Conservation (phyloP, 345 rosid species). For the Aurinia saxatilis region DNA sequence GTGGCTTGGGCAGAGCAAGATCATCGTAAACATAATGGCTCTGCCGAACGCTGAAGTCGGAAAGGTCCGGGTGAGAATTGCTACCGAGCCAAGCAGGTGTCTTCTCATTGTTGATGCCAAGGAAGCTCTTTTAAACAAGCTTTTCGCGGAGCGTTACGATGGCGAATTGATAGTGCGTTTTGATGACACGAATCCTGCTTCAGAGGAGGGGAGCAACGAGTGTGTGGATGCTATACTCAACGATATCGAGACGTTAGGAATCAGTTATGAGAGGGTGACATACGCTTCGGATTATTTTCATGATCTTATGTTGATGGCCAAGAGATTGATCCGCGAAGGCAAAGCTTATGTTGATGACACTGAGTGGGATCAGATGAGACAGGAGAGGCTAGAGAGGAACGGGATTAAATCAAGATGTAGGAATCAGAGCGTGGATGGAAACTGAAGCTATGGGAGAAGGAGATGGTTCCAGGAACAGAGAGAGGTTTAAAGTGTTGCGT, state of each 20-base stretch:
- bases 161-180: conserved; percentile 67
- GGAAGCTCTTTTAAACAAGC: conserved; percentile 66
- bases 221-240: conserved; percentile 62
- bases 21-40: conserved; percentile 28
- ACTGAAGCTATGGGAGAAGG: conserved; percentile 52
- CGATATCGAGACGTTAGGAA: conserved; percentile 62
- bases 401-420: conserved; percentile 70
- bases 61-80: conserved; percentile 60
- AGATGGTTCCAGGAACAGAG: conserved; percentile 63
- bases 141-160: conserved; percentile 59
- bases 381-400: conserved; percentile 69
- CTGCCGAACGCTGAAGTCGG: conserved; percentile 70
- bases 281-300: conserved; percentile 72
- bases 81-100: conserved; percentile 80
- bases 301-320: conserved; percentile 65
- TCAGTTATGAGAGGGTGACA: conserved; percentile 52
- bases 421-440: conserved; percentile 47
- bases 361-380: conserved; percentile 62
- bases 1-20: too few relatives aligned
- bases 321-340: conserved; percentile 47
- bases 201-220: conserved; percentile 70
- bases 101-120: conserved; percentile 77
- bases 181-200: conserved; percentile 83
- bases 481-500: conserved; percentile 67
- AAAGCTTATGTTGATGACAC: conserved; percentile 85